Evolutionary conservation across 768 basidiomycete species (phyloP).

Genomic region (Cystofilobasidium ferigula): DNA sequence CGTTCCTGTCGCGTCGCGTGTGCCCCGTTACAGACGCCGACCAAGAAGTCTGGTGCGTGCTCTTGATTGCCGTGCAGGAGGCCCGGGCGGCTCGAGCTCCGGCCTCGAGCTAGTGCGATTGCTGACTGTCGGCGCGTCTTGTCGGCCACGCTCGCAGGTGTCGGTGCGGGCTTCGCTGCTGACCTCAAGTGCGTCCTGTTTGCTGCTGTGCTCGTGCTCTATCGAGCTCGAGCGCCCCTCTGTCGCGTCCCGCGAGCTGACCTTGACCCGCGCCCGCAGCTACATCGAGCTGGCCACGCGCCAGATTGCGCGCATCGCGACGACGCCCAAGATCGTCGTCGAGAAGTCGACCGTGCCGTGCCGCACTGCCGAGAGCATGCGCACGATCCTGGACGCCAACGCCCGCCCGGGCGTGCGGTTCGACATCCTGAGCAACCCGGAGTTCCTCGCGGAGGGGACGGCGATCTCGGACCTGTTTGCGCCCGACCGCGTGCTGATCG

Average conservation of each 20-base stretch:
- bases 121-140: background rate
- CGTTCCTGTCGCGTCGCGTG: too few relatives aligned
- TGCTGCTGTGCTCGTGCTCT: background rate
- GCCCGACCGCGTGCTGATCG: slow-evolving; percentile 95
- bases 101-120: too few relatives aligned
- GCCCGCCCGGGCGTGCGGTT: slow-evolving; percentile 82
- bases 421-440: slow-evolving; percentile 98
- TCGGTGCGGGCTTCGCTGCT: slow-evolving; percentile 95
- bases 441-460: slow-evolving; percentile 97
- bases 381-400: slow-evolving; percentile 97
- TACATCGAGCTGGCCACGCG: slow-evolving; percentile 96
- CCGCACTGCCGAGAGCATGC: slow-evolving; percentile 98
- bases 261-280: slow-evolving; percentile 42
- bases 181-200: slow-evolving; percentile 73
- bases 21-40: slow-evolving; percentile 66
- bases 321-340: slow-evolving; percentile 89
- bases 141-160: slow-evolving; percentile 34
- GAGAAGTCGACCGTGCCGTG: slow-evolving; percentile 99
- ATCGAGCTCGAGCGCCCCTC: background rate
- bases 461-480: slow-evolving; percentile 77
- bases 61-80: background rate
- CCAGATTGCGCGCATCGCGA: slow-evolving; percentile 83
- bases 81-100: background rate
- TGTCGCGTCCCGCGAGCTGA: background rate
- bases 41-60: slow-evolving; percentile 71